Conservation (phyloP, 176 grass and related monocot genomes). For the Leersia perrieri region DNA sequence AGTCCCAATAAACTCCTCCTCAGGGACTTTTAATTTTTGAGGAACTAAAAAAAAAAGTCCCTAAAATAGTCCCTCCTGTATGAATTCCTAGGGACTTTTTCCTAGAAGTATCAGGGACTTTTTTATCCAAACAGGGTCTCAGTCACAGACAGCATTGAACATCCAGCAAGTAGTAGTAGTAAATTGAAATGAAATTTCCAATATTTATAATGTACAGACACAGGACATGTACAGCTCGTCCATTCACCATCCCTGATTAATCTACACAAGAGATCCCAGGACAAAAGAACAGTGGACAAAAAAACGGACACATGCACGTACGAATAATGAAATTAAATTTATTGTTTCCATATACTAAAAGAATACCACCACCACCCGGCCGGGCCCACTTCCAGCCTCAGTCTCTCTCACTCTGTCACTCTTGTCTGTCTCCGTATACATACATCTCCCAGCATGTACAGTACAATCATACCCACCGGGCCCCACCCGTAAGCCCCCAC, state of each 20-base stretch:
- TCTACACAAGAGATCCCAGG: background rate
- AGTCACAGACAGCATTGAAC: background rate
- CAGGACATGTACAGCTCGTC: background rate
- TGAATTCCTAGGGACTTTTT: no score
- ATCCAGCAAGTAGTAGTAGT: background rate
- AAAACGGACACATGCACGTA: background rate
- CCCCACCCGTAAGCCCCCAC: conserved; percentile 1
- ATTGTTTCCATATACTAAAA: conserved; percentile 63
- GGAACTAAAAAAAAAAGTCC: no score
- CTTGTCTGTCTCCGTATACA: conserved; percentile 10
- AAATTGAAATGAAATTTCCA: background rate
- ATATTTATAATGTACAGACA: background rate
- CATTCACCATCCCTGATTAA: background rate
- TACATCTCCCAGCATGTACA: conserved; percentile 50
- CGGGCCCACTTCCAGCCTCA: conserved; percentile 7
- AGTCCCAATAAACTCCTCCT: no score
- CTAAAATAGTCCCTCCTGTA: no score
- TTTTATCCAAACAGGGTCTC: no score
- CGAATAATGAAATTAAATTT: conserved; percentile 60
- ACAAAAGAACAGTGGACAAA: background rate
- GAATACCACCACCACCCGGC: conserved; percentile 32
- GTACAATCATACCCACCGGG: conserved; percentile 22
- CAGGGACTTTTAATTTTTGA: no score
- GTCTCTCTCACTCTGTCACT: background rate
- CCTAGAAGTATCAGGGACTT: no score